A percentile compares a stretch with the other conserved stretches of the same genome.
These are phyloP conservation scores for Penicillium argentinense DNA, from an alignment of 495 filamentous ascomycete species.

Conservation along the genomic window DNA sequence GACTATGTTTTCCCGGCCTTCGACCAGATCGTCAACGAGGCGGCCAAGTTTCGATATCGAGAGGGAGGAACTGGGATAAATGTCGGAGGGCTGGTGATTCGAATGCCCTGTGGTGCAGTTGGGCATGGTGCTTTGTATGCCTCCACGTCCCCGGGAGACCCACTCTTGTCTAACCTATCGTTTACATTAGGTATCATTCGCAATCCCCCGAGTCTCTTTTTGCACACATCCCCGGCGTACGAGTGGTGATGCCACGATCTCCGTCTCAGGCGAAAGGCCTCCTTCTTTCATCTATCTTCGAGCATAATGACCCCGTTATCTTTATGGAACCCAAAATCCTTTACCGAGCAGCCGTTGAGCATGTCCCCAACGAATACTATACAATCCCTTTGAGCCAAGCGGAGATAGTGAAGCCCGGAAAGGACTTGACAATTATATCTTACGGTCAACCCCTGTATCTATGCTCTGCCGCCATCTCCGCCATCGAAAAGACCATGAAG, in stretches of 20 bases:
- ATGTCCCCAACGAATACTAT: constrained; percentile 83
- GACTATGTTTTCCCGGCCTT: constrained; percentile 98
- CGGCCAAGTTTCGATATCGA: constrained; percentile 87
- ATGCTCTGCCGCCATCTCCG: constrained; percentile 75
- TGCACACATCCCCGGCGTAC: constrained; percentile 85
- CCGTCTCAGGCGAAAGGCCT: constrained; percentile 92
- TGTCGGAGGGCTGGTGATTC: constrained; percentile 77
- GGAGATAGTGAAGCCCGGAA: constrained; percentile 81
- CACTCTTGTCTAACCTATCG: constrained; percentile 4
- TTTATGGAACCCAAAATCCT: constrained; percentile 98
- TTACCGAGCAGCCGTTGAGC: constrained; percentile 92
- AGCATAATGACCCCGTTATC: constrained; percentile 83
- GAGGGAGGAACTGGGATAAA: constrained; percentile 70
- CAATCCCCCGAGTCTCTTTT: constrained; percentile 94
- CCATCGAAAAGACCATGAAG: constrained; percentile 73
- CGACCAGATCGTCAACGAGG: constrained; percentile 97
- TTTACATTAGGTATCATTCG: constrained; percentile 71
- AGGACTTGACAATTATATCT: constrained; percentile 81
- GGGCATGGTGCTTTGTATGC: constrained; percentile 89
- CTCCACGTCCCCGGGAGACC: background rate
- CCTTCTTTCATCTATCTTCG: constrained; percentile 72
- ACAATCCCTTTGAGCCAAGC: constrained; percentile 84
- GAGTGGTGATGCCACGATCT: constrained; percentile 86
- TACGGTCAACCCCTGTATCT: constrained; percentile 93
- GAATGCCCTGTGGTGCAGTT: constrained; percentile 93